phyloP scores from a whole-genome alignment of 225 moss, liverwort and hornwort genomes.

The Lunularia cruciata region DNA sequence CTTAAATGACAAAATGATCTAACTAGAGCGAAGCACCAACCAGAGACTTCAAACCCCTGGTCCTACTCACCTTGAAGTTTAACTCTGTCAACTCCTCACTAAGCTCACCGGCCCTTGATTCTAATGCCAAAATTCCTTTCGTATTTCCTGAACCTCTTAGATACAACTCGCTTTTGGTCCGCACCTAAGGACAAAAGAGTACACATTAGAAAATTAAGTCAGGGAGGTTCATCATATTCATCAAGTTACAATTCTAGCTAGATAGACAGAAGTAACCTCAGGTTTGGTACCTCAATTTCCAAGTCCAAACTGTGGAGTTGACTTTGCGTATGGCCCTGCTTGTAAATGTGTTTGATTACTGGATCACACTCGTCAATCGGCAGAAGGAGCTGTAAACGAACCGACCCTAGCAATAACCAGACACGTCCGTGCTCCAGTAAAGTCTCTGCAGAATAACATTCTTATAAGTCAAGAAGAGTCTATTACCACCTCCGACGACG shows the following conservation, averaged over 20 bases:
- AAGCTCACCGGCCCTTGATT: slow-evolving; percentile 44
- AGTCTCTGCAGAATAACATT: slow-evolving; percentile 26
- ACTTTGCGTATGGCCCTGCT: slow-evolving; percentile 44
- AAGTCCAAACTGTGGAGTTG: slow-evolving; percentile 52
- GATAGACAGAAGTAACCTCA: neutral
- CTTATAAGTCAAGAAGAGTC: too few relatives aligned
- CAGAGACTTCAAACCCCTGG: neutral
- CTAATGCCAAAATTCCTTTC: slow-evolving; percentile 40
- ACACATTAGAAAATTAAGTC: neutral
- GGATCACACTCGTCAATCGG: slow-evolving; percentile 82
- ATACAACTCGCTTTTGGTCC: slow-evolving; percentile 68
- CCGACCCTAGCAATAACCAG: slow-evolving; percentile 73
- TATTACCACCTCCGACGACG: slow-evolving; percentile 14
- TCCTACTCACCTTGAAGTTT: slow-evolving; percentile 30
- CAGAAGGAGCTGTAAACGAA: slow-evolving; percentile 64
- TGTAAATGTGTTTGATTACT: slow-evolving; percentile 74
- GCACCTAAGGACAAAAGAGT: slow-evolving; percentile 32
- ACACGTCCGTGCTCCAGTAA: slow-evolving; percentile 60
- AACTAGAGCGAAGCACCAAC: too few relatives aligned
- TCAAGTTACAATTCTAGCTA: neutral
- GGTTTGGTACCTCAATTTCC: slow-evolving; percentile 55
- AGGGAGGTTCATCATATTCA: neutral
- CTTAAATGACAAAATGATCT: too few relatives aligned
- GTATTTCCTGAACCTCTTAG: slow-evolving; percentile 63
- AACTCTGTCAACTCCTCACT: slow-evolving; percentile 55